Conservation (phyloP, 225 moss, liverwort and hornwort genomes). For the Marchantia paleacea region DNA sequence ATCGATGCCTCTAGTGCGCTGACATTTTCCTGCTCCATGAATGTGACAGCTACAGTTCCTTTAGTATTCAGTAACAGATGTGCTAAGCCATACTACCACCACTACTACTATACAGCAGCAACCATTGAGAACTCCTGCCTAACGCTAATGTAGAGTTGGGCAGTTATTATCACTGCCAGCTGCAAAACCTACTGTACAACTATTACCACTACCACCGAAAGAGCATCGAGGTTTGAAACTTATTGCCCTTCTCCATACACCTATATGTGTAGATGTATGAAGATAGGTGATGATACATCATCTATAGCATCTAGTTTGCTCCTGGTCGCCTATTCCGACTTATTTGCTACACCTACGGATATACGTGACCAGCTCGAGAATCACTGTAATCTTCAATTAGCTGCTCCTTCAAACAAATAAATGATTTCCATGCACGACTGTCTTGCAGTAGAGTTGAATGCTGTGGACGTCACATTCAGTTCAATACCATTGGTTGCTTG, state of each 20-base stretch:
- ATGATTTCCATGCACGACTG: not conserved
- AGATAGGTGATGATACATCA: not conserved
- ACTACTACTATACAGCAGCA: not conserved
- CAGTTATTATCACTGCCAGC: not conserved
- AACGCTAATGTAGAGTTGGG: not conserved
- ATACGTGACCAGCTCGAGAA: not conserved
- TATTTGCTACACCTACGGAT: not conserved
- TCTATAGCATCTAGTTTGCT: not conserved
- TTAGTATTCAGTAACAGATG: not conserved
- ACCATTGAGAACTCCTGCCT: not conserved
- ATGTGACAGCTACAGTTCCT: conserved; percentile 1
- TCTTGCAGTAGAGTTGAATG: not conserved
- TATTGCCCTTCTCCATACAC: not conserved
- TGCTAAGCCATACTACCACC: not conserved
- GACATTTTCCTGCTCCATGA: not conserved
- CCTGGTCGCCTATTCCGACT: not conserved
- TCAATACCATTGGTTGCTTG: not conserved
- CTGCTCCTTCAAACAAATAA: not conserved
- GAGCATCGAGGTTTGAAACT: not conserved
- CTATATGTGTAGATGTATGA: not conserved
- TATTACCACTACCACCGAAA: not conserved
- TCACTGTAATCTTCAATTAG: not conserved
- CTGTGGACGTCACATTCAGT: not conserved
- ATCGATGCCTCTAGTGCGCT: not conserved
- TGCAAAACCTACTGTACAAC: not conserved